Percentiles rank a stretch among this genome's conserved stretches.
phyloP scores from a whole-genome alignment of 2,329 filamentous ascomycete species.

The Monosporascus sp. region DNA sequence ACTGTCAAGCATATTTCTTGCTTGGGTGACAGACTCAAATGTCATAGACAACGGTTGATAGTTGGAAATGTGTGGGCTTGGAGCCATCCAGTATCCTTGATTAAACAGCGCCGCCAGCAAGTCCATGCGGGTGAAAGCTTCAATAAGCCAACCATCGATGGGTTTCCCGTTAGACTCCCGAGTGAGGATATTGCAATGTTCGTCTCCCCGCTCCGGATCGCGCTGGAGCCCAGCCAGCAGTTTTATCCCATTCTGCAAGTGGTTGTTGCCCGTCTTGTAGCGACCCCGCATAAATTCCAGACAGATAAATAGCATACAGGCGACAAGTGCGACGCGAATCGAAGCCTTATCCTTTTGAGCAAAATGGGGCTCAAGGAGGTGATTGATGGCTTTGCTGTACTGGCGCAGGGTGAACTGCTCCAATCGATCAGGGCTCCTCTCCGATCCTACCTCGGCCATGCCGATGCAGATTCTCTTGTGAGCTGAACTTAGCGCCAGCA shows the following conservation, averaged over 20 bases:
- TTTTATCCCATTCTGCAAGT: slow-evolving; percentile 38
- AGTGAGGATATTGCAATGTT: slow-evolving; percentile 3
- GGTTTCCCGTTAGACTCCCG: slow-evolving; percentile 16
- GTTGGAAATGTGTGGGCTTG: slow-evolving; percentile 6
- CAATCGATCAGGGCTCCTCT: slow-evolving; percentile 8
- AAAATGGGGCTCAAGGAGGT: slow-evolving; percentile 28
- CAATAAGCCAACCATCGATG: slow-evolving; percentile 37
- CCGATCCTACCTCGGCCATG: not conserved
- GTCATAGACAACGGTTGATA: slow-evolving; percentile 5
- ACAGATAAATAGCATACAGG: slow-evolving; percentile 31
- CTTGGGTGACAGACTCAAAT: slow-evolving; percentile 18
- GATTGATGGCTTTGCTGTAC: slow-evolving; percentile 31
- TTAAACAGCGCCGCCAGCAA: slow-evolving; percentile 25
- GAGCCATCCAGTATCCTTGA: slow-evolving; percentile 12
- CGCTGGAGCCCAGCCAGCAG: slow-evolving; percentile 25
- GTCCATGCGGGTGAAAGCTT: slow-evolving; percentile 31
- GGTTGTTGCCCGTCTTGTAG: slow-evolving; percentile 30
- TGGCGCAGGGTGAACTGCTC: slow-evolving; percentile 26
- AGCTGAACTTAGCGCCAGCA: slow-evolving; percentile 31
- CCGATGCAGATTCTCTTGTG: slow-evolving; percentile 21
- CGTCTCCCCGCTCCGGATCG: not conserved
- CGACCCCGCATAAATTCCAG: slow-evolving; percentile 31
- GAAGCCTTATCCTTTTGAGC: slow-evolving; percentile 19
- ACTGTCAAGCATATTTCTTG: slow-evolving; percentile 16
- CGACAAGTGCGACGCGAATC: slow-evolving; percentile 31